Evolutionary conservation across 2,329 filamentous ascomycete genomes (phyloP).

Genomic region (Fusarium guadeloupense): DNA sequence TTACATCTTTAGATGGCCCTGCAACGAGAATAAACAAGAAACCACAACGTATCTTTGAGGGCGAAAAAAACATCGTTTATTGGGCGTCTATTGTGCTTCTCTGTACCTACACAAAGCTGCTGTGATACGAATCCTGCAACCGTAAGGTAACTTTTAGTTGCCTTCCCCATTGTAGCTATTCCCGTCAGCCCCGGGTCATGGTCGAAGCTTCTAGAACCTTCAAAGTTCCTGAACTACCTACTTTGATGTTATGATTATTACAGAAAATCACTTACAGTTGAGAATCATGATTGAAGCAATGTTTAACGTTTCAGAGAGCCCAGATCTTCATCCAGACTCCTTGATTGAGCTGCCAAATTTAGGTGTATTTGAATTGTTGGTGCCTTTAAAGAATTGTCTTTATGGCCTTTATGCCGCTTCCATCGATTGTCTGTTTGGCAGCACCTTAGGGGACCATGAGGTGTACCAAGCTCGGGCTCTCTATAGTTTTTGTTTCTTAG

Average conservation of each 20-base stretch:
- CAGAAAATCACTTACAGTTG: neutral
- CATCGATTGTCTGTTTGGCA: too few relatives aligned
- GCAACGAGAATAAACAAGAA: too few relatives aligned
- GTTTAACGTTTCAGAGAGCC: neutral
- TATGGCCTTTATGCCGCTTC: too few relatives aligned
- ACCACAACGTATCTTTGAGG: too few relatives aligned
- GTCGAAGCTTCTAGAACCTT: constrained; percentile 45
- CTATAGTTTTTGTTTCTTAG: too few relatives aligned
- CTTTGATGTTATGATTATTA: neutral
- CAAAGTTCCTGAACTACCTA: constrained; percentile 3
- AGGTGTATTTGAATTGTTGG: too few relatives aligned
- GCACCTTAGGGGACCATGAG: too few relatives aligned
- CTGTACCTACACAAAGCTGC: constrained; percentile 3
- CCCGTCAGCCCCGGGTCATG: constrained; percentile 12
- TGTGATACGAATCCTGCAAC: neutral
- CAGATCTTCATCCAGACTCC: too few relatives aligned
- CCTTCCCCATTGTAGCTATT: constrained; percentile 28
- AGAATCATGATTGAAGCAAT: neutral
- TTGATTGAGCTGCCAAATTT: too few relatives aligned
- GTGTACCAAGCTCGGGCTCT: too few relatives aligned
- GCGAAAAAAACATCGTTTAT: neutral
- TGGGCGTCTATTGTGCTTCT: neutral
- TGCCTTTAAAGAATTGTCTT: too few relatives aligned
- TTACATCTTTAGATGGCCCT: too few relatives aligned
- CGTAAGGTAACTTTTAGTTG: neutral